Evolutionary conservation across 495 filamentous ascomycete species (phyloP).

Genomic region (Penicillium ochrochloron): DNA sequence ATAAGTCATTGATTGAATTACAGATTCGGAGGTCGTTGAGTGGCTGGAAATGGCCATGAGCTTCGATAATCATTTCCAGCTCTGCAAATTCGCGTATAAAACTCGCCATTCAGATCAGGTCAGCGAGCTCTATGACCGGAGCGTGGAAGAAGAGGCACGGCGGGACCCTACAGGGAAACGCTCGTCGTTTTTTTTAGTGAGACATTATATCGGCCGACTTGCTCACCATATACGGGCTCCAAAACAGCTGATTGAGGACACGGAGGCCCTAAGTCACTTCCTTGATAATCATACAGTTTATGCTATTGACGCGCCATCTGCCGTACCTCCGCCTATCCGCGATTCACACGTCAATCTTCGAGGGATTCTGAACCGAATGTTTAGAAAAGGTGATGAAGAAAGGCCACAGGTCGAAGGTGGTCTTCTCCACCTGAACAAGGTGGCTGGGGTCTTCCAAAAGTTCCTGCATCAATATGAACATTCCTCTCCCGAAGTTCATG

Average conservation of each 20-base stretch:
- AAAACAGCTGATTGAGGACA: not conserved
- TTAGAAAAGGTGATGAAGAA: not conserved
- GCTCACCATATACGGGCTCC: conserved; percentile 6
- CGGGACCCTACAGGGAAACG: not conserved
- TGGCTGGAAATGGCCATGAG: not conserved
- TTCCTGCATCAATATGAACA: not conserved
- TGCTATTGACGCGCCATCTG: not conserved
- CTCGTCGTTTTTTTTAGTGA: not conserved
- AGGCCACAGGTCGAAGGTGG: not conserved
- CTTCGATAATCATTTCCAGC: not conserved
- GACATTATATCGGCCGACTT: conserved; percentile 1
- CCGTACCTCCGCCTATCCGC: not conserved
- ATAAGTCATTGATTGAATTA: not conserved
- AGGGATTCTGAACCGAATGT: conserved; percentile 8
- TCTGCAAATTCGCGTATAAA: not conserved
- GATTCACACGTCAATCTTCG: not conserved
- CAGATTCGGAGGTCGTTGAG: not conserved
- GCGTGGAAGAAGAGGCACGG: not conserved
- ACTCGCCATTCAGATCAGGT: conserved; percentile 1
- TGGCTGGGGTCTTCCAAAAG: not conserved
- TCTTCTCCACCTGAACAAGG: not conserved
- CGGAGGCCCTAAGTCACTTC: not conserved
- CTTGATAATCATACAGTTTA: conserved; percentile 1
- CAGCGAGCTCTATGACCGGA: not conserved
- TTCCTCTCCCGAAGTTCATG: not conserved